Base-by-base conservation (phyloP, 2,329 filamentous ascomycete species). In the Spiromastix sp. region DNA sequence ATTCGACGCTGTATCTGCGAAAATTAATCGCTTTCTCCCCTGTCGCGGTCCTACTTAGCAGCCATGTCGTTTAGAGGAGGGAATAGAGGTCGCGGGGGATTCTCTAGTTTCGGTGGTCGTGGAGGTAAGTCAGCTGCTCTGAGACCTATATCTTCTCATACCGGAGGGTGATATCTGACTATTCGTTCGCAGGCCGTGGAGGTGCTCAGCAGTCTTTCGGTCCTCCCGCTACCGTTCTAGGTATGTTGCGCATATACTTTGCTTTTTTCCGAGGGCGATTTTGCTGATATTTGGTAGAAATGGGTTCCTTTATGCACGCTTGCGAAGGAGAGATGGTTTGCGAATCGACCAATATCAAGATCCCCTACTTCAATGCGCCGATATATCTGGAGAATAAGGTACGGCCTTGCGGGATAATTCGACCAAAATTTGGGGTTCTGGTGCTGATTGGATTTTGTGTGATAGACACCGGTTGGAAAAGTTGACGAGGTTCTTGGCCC, bases 331-430 rank as follows among this genome's bases (percentile, higher is more conserved):
- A 98, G 66, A 91, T 98, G 74, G 81, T 98, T 50, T 95, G 89
- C 81, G 80, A 86, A 64, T 93, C 84, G 49, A 81, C 82, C 64
- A 96, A 95, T 71, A 70, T 81, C 52, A 96, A 96, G 68, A 81
- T 98, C 46, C 91, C 91, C 43, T 93, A 93, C 70, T 98, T 98
- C 80, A 96, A 95, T 71, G 91, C 91, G 42, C 86, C 86, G 49
- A 93, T 98, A 63, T 98, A 91, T 69, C 81, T 96, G 54, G 89
- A 96, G 74, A 98, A 96, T 72, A 98, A 96, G 74, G 82, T 81
- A 56, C 44, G 59, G 36, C 8, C 7, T 13, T 13, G 15, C 7
- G 12, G 13, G 7, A 30, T 13, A 7, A 7, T 12, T 30, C 7
- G n/a, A 8, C 27, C 13, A 13, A 30, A 8, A 30, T 7, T 8